These are phyloP conservation scores for Rubia peregrina DNA, from an alignment of 305 asterid genomes.

Conservation along the genomic window DNA sequence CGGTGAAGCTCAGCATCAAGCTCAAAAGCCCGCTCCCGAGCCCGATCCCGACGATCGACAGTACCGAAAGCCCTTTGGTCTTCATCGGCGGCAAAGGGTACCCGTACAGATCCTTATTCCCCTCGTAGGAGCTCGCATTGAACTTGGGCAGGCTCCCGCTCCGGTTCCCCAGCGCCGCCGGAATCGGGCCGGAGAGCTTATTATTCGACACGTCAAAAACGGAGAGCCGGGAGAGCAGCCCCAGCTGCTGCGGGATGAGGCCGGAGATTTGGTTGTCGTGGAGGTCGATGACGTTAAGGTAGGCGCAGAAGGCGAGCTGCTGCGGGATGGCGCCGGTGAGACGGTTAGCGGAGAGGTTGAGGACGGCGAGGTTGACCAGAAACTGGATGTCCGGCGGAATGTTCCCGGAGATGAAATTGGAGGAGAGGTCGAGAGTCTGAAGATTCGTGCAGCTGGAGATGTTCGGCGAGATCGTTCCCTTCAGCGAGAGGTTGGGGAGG, in stretches of 20 bases:
- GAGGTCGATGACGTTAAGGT: slow-evolving; percentile 84
- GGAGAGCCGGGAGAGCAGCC: slow-evolving; percentile 59
- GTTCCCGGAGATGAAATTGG: slow-evolving; percentile 60
- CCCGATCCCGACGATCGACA: slow-evolving; percentile 91
- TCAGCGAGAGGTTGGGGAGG: slow-evolving; percentile 55
- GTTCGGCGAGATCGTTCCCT: slow-evolving; percentile 78
- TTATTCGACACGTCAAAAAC: slow-evolving; percentile 73
- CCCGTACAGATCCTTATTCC: slow-evolving; percentile 81
- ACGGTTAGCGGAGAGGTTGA: slow-evolving; percentile 65
- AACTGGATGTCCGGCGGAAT: slow-evolving; percentile 69
- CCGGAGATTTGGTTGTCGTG: slow-evolving; percentile 68
- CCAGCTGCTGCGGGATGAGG: slow-evolving; percentile 70
- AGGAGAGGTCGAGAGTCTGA: slow-evolving; percentile 85
- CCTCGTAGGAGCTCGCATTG: slow-evolving; percentile 70
- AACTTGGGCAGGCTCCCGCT: slow-evolving; percentile 61
- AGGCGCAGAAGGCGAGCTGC: slow-evolving; percentile 69
- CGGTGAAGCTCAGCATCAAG: slow-evolving; percentile 71
- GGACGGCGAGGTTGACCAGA: slow-evolving; percentile 77
- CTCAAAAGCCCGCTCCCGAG: slow-evolving; percentile 87
- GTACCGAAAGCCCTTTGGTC: slow-evolving; percentile 55
- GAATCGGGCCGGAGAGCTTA: slow-evolving; percentile 64
- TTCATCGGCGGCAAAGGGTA: slow-evolving; percentile 69
- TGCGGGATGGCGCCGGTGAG: slow-evolving; percentile 67
- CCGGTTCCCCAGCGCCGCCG: slow-evolving; percentile 62
- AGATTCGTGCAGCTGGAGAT: slow-evolving; percentile 88